Evolutionary conservation across 768 basidiomycete genomes (phyloP), one percentile per base, ranked within the genome.

Genomic region (Rickenella mellea): DNA sequence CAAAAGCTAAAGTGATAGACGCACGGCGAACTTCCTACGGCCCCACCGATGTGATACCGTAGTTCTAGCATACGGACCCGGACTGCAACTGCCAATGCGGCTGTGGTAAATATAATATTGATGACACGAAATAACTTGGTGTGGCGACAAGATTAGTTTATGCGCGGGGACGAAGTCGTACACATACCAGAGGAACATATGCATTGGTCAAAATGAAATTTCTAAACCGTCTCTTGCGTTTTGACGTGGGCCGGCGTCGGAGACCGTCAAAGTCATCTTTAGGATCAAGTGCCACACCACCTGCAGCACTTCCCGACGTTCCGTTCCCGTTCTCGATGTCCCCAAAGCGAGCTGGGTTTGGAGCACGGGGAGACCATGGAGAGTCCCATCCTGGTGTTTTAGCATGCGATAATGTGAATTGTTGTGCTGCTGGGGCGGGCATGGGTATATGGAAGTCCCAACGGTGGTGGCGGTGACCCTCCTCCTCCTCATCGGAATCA

Each of bases 1-100:
- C n/a, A 14, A 11, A 10, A 30, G 12, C 24, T 7, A 14, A 17
- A 22, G 30, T 32, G 20, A 29, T 19, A 44, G 37, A 70, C 79
- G 45, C 59, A 85, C 83, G 83, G 80, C 12, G 88, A 91, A 51
- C 82, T 81, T 33, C 91, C 91, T 21, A 93, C 68, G 2, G 76
- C 75, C 19, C 91, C 90, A 65, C 73, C 70, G 19, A 75, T 64
- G 39, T 64, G 48, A 50, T 69, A 57, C 0, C 56, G 57, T 31
- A 55, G 47, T 60, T 92, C 87, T 28, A 70, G 58, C 8, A 60
- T 51, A 37, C 86, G 78, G 53, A 91, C 86, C 27, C 69, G 73
- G 48, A 89, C 77, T 1, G 89, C 90, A 33, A 92, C 66, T 3
- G 73, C 89, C 33, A 93, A 74, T 2, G 86, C 83, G 29, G 80